Percentiles rank a stretch among this genome's conserved stretches.
phyloP scores from a whole-genome alignment of 1,284 basidiomycete genomes.

The Coniferiporia sulphurascens region DNA sequence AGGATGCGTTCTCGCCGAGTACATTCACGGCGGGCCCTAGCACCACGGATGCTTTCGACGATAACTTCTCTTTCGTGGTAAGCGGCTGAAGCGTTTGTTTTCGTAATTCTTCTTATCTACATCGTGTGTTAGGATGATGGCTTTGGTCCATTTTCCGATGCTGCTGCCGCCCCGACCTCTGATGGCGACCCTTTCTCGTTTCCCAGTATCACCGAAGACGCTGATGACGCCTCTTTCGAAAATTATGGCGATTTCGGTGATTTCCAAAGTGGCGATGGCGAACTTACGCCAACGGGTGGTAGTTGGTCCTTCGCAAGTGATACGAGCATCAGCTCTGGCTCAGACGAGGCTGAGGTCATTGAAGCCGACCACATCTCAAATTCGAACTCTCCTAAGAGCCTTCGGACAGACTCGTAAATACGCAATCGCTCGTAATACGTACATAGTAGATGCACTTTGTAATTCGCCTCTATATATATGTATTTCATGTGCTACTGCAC shows the following conservation, averaged over 20 bases:
- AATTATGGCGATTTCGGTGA: slow-evolving; percentile 75
- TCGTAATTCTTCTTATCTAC: slow-evolving; percentile 35
- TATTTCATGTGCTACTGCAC: not conserved
- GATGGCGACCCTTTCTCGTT: slow-evolving; percentile 41
- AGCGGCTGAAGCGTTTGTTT: slow-evolving; percentile 28
- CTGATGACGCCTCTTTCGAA: slow-evolving; percentile 59
- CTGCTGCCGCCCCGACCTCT: slow-evolving; percentile 40
- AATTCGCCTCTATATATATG: not conserved
- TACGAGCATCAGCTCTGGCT: slow-evolving; percentile 32
- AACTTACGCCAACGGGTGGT: slow-evolving; percentile 57
- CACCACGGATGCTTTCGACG: slow-evolving; percentile 34
- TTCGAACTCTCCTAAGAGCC: slow-evolving; percentile 10
- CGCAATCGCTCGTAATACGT: not conserved
- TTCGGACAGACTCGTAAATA: slow-evolving; percentile 15
- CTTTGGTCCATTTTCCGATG: slow-evolving; percentile 74
- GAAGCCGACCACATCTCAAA: slow-evolving; percentile 2
- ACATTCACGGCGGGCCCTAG: slow-evolving; percentile 23
- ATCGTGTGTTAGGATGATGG: slow-evolving; percentile 41
- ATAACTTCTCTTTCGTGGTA: slow-evolving; percentile 46
- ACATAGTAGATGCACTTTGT: slow-evolving; percentile 3
- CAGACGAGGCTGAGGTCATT: slow-evolving; percentile 18
- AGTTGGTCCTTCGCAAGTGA: slow-evolving; percentile 60
- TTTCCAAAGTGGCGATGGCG: slow-evolving; percentile 62
- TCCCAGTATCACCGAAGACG: slow-evolving; percentile 45
- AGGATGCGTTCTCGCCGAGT: slow-evolving; percentile 54